Base-by-base conservation (phyloP, 352 stramenopile species). In the Phytophthora boehmeriae region DNA sequence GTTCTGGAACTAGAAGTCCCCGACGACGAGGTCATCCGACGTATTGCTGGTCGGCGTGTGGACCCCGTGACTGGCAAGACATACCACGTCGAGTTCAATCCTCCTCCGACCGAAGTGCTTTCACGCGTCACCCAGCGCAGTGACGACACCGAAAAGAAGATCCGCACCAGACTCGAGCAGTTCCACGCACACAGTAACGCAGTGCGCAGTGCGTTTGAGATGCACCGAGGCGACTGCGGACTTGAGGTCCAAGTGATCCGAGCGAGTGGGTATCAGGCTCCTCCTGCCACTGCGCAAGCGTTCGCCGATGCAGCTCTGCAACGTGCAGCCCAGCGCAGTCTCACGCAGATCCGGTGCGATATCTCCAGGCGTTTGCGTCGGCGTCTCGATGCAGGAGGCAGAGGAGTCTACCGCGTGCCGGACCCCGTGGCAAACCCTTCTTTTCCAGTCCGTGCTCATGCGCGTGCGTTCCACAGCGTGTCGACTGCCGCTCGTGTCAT, bases 11-110 rank as follows among this genome's bases (percentile, higher is more conserved):
- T 99, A 17, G 73, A 98, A 50, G 93, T 99, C 5, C 93, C 95
- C 0, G 96, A 99, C 65, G 80, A 92, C 5, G 89, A 98, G 46
- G 86, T 99, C 2, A 85, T 98, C 56, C 86, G 96, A 60, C 92
- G 97, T 30, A 99, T 99, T 72, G 98, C 93, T 11, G 96, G 97
- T 52, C 86, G 96, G 14, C 96, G 96, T 46, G 96, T 99, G 28
- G 95, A 99, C 68, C 92, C 92, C 17, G 73, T 73, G 5, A 97
- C 81, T 5, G 94, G 95, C 50, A 93, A 94, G 59, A 98, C 89
- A 3, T 99, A 99, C 78, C 96, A 99, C 68, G 74, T 98, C 11
- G 95, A 97, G 61, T 99, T 97, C 74, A 97, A 97, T 56, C 94
- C 95, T 17, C 97, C 97, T 8, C 76, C 80, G 0, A 41, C 42